phyloP scores from a whole-genome alignment of 139 green algal genomes.

The Pycnococcus provasolii region DNA sequence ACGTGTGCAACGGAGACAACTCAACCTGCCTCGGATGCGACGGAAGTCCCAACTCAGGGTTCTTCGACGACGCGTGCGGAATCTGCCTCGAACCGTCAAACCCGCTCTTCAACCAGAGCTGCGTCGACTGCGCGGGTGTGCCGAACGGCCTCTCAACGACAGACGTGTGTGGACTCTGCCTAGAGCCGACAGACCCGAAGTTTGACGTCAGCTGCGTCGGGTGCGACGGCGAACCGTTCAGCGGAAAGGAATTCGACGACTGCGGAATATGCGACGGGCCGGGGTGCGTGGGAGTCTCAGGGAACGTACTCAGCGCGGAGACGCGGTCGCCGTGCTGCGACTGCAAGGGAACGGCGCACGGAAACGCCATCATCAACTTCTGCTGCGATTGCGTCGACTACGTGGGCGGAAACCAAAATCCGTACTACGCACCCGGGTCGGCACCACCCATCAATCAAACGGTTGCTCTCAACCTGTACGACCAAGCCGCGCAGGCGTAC shows the following conservation, averaged over 20 bases:
- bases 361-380: background rate
- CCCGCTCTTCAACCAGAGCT: background rate
- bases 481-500: background rate
- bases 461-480: too few relatives aligned
- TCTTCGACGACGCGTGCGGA: conserved; percentile 3
- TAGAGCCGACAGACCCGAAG: background rate
- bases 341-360: background rate
- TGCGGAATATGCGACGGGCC: background rate
- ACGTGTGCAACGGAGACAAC: conserved; percentile 5
- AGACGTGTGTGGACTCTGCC: background rate
- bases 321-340: conserved; percentile 10
- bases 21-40: conserved; percentile 17
- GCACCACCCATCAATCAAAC: background rate
- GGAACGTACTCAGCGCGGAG: background rate
- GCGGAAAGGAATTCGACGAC: background rate
- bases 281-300: background rate
- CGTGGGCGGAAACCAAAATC: background rate
- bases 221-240: background rate
- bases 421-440: background rate
- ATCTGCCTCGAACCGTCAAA: background rate
- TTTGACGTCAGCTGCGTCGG: background rate
- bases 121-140: background rate
- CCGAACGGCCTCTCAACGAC: background rate
- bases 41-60: conserved; percentile 1
- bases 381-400: conserved; percentile 12